Percentiles rank a stretch among this genome's conserved stretches.
Evolutionary conservation across 2,329 filamentous ascomycete genomes (phyloP).

Genomic region (Penicillium sp.): DNA sequence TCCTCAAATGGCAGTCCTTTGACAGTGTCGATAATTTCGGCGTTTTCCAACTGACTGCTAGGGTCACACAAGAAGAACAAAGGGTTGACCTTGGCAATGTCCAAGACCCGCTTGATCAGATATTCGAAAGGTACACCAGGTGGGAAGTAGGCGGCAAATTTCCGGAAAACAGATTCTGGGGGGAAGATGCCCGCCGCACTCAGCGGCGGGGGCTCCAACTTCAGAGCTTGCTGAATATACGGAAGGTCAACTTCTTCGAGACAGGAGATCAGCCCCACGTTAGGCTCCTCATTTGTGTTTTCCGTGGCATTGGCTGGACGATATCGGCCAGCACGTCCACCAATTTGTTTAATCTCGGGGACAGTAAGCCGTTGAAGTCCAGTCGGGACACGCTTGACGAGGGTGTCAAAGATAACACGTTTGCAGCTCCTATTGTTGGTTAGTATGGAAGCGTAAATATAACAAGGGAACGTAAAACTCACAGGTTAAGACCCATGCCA

Average conservation of each 20-base stretch:
- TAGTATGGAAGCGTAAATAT: conserved; percentile 4
- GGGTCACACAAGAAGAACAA: conserved; percentile 71
- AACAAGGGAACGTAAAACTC: conserved; percentile 38
- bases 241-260: conserved; percentile 69
- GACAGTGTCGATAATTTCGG: conserved; percentile 72
- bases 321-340: conserved; percentile 84
- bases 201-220: conserved; percentile 63
- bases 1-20: conserved; percentile 68
- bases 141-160: conserved; percentile 80
- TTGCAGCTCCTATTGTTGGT: conserved; percentile 64
- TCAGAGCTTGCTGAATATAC: conserved; percentile 63
- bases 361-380: conserved; percentile 60
- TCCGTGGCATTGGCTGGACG: conserved; percentile 57
- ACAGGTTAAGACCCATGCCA: conserved; percentile 94
- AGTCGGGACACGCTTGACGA: conserved; percentile 68
- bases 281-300: conserved; percentile 22
- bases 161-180: conserved; percentile 67
- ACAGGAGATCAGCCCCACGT: conserved; percentile 74
- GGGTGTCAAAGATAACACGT: conserved; percentile 81
- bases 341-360: conserved; percentile 92
- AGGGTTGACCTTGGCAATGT: conserved; percentile 63
- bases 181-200: conserved; percentile 71
- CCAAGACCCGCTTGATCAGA: conserved; percentile 72
- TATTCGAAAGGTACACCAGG: conserved; percentile 78
- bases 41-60: conserved; percentile 62